Evolutionary conservation across 2,329 filamentous ascomycete species (phyloP).

Genomic region (Colletotrichum theobromicola): DNA sequence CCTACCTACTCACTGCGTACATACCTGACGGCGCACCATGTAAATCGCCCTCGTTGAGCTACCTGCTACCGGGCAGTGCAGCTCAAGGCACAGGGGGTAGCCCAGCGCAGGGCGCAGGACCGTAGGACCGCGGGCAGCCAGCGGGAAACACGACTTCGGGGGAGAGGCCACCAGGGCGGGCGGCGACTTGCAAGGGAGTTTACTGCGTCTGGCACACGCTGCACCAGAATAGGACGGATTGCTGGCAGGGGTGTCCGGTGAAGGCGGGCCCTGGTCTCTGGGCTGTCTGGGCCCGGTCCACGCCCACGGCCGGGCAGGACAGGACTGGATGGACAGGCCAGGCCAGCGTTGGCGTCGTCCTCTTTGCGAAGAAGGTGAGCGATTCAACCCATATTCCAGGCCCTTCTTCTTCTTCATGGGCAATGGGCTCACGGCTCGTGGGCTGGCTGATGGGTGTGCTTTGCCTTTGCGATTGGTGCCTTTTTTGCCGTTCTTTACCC

Average conservation of each 20-base stretch:
- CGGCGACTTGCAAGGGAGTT: not conserved
- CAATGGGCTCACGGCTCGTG: not conserved
- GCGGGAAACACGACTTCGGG: not conserved
- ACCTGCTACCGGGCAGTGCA: slow-evolving; percentile 11
- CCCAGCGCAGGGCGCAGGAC: not conserved
- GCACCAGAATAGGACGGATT: not conserved
- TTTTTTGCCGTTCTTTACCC: slow-evolving; percentile 13
- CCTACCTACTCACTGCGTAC: not conserved
- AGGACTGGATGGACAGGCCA: too few relatives aligned
- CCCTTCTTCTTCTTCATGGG: not conserved
- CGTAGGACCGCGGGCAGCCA: not conserved
- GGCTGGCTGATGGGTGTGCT: not conserved
- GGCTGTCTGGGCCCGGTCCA: not conserved
- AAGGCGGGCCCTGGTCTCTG: not conserved
- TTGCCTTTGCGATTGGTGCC: slow-evolving; percentile 3
- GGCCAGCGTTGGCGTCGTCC: not conserved
- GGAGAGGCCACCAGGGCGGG: not conserved
- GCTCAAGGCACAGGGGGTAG: slow-evolving; percentile 8
- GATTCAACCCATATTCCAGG: not conserved
- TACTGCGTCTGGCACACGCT: not conserved
- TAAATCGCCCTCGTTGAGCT: not conserved
- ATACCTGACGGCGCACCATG: not conserved
- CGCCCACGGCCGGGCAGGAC: not conserved
- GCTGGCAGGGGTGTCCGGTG: slow-evolving; percentile 12
- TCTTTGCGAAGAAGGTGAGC: not conserved